Base-by-base conservation (phyloP, 306 rosid genomes). In the Gastrolobium villosum region DNA sequence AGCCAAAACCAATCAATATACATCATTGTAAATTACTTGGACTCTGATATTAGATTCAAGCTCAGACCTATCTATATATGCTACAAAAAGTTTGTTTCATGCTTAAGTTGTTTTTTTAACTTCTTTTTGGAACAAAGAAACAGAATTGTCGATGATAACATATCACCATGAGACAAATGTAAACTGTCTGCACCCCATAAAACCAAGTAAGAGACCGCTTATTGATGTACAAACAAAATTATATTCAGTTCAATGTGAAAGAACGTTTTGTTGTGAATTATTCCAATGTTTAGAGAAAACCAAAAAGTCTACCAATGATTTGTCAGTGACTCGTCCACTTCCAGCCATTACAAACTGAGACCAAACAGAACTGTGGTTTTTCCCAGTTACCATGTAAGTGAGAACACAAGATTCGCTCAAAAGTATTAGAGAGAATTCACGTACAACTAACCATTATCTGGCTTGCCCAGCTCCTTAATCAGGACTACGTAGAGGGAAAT, bases 141-240 rank as follows among this genome's bases (percentile, higher is more conserved):
- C n/a, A 77, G 3, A 39, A 56, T 1, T 75, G 75, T 31, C 94
- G 94, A 90, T 92, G 74, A 83, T 43, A 68, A 70, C 87, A 74
- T 60, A 0, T 0, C 14, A 64, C 77, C 49, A 52, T 70, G 70
- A 70, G 86, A 86, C 86, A 87, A 88, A 49, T 10, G 43, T 84
- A 6, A 35, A 53, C 46, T 79, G 84, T 73, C 80, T 65, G 31
- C 41, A 85, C 11, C 63, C 74, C 68, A 65, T 4, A 31, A 72
- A 48, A 78, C 82, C 57, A 9, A 15, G 26, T 20, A 57, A 63
- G 81, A 75, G 63, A 32, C 59, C 39, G 43, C 45, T 6, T 50
- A 28, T 37, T 34, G 41, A 46, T 61, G 41, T 78, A 59, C 65
- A 46, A 83, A 63, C 54, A 69, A 57, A 67, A 68, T 78, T 43